Percentiles rank a stretch among this genome's conserved stretches.
Evolutionary conservation across 2,329 filamentous ascomycete species (phyloP).

Genomic region (Fusarium foetens): DNA sequence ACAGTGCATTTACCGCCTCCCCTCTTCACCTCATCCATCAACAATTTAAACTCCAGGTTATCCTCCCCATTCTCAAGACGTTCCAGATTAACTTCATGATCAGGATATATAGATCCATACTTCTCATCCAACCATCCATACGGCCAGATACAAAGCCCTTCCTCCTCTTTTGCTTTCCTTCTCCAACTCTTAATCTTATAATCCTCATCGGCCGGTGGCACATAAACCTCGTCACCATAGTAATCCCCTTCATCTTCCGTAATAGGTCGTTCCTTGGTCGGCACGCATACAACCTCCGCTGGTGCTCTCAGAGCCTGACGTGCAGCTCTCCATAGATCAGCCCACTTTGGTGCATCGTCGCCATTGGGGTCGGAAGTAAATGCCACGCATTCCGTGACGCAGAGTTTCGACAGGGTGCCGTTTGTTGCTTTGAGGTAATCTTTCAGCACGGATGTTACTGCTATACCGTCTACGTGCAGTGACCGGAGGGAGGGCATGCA

Average conservation of each 20-base stretch:
- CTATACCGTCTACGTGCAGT: slow-evolving; percentile 2
- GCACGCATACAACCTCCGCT: background rate
- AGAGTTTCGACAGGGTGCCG: background rate
- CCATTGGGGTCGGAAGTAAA: background rate
- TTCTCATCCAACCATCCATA: background rate
- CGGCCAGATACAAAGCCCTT: slow-evolving; percentile 3
- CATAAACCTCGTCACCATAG: background rate
- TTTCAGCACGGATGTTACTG: background rate
- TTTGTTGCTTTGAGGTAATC: background rate
- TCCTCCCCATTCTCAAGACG: background rate
- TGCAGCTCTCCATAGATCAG: background rate
- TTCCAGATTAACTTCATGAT: background rate
- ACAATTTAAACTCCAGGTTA: background rate
- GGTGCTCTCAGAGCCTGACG: background rate
- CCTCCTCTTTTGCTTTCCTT: background rate
- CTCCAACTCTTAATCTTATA: background rate
- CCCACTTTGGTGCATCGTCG: background rate
- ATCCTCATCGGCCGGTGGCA: background rate
- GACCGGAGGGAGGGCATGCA: background rate
- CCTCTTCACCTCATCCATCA: background rate
- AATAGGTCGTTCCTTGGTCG: background rate
- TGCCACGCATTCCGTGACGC: background rate
- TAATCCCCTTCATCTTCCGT: background rate
- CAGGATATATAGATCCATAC: background rate
- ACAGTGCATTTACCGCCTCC: background rate